Evolutionary conservation across 1,139 yeast genomes (phyloP).

Genomic region (Yamadazyma jaroonii): DNA sequence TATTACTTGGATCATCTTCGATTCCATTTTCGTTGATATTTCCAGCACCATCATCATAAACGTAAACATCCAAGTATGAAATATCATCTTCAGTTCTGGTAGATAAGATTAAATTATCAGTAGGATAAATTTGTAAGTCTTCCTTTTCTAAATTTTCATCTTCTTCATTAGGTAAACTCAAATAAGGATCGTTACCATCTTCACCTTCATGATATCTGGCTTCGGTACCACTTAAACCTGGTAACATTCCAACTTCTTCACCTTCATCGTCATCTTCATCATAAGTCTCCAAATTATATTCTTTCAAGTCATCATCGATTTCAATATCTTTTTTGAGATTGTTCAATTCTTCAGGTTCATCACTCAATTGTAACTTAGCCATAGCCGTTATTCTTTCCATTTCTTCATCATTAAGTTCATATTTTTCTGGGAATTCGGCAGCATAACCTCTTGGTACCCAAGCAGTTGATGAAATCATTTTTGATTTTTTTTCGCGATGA

Average conservation of each 20-base stretch:
- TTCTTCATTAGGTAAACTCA: constrained; percentile 66
- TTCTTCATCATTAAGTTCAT: constrained; percentile 87
- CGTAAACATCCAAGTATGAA: constrained; percentile 87
- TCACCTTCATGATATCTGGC: constrained; percentile 51
- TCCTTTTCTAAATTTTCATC: constrained; percentile 71
- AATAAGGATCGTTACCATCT: constrained; percentile 70
- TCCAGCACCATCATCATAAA: constrained; percentile 93
- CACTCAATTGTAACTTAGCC: constrained; percentile 81
- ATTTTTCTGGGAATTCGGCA: constrained; percentile 86
- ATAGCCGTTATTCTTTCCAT: constrained; percentile 85
- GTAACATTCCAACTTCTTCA: constrained; percentile 59
- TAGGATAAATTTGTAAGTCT: constrained; percentile 83
- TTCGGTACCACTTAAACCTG: constrained; percentile 59
- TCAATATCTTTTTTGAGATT: constrained; percentile 51
- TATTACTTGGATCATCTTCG: constrained; percentile 61
- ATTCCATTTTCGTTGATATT: constrained; percentile 68
- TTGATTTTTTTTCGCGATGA: constrained; percentile 7
- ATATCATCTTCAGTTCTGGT: constrained; percentile 96
- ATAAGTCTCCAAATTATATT: constrained; percentile 81
- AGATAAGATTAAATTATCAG: constrained; percentile 85
- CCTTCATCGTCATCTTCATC: constrained; percentile 61
- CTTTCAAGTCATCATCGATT: constrained; percentile 80
- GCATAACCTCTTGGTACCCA: constrained; percentile 99
- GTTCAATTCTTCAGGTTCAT: constrained; percentile 16
- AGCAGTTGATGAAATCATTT: constrained; percentile 84